phyloP scores from a whole-genome alignment of 73 alveolate genomes.

The Paramecium bursaria region DNA sequence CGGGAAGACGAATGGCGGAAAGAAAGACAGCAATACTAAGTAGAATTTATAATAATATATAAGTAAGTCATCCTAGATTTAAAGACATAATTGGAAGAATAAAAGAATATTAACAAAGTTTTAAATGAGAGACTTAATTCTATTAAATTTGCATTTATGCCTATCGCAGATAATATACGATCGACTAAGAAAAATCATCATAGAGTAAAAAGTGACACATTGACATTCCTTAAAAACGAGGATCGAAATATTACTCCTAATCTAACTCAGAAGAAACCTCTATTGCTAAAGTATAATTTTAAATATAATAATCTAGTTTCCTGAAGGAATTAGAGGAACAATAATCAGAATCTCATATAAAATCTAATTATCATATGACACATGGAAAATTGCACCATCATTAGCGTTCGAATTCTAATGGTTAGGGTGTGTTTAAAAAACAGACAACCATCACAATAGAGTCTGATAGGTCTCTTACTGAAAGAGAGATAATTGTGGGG shows the following conservation, averaged over 20 bases:
- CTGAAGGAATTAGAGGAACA: slow-evolving; percentile 37
- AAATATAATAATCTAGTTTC: slow-evolving; percentile 9
- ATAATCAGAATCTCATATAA: not conserved
- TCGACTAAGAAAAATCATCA: slow-evolving; percentile 45
- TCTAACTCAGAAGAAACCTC: slow-evolving; percentile 54
- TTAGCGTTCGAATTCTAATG: slow-evolving; percentile 23
- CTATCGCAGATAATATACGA: slow-evolving; percentile 41
- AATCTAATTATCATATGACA: too few relatives aligned
- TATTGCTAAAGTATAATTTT: slow-evolving; percentile 5
- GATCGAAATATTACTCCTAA: not conserved
- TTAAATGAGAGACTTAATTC: slow-evolving; percentile 3
- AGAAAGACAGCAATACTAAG: slow-evolving; percentile 45
- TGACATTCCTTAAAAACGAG: slow-evolving; percentile 48
- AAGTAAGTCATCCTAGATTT: slow-evolving; percentile 21
- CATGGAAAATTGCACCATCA: slow-evolving; percentile 39
- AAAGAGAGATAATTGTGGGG: slow-evolving; percentile 58
- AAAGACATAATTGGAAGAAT: slow-evolving; percentile 35
- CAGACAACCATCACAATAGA: not conserved
- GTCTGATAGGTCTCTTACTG: slow-evolving; percentile 38
- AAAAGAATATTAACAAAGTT: slow-evolving; percentile 26
- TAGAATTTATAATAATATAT: not conserved
- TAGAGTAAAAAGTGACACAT: slow-evolving; percentile 45
- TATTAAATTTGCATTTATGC: slow-evolving; percentile 18
- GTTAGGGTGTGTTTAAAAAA: not conserved
- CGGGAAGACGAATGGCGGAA: slow-evolving; percentile 52